These are phyloP conservation scores for Serendipita sp. DNA, from an alignment of 1,284 basidiomycete species.

Conservation along the genomic window DNA sequence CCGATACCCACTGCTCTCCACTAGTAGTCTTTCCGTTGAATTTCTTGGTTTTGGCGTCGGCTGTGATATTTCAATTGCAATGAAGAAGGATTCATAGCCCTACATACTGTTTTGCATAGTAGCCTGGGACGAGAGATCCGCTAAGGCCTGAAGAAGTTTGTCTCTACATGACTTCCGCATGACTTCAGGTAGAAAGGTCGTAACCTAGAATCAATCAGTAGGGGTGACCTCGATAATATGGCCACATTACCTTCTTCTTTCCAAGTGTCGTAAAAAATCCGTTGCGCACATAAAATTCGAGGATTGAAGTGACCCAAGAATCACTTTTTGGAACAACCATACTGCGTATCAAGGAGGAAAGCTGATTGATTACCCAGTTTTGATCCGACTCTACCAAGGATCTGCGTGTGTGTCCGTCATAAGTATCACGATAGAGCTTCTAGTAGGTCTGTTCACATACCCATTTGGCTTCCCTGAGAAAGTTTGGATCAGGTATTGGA, in stretches of 20 bases:
- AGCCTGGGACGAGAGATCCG: not conserved
- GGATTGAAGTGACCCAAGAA: slow-evolving; percentile 54
- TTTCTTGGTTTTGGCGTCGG: slow-evolving; percentile 23
- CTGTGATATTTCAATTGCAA: not conserved
- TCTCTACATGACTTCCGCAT: not conserved
- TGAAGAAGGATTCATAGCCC: not conserved
- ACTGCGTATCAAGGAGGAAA: slow-evolving; percentile 67
- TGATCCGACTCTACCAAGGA: slow-evolving; percentile 27
- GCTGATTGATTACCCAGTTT: slow-evolving; percentile 79
- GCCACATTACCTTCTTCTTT: slow-evolving; percentile 41
- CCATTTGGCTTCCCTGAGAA: slow-evolving; percentile 33
- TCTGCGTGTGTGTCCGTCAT: slow-evolving; percentile 8
- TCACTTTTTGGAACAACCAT: slow-evolving; percentile 71
- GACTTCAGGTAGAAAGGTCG: not conserved
- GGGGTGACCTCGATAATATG: not conserved
- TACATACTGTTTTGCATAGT: not conserved
- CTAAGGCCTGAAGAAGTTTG: not conserved
- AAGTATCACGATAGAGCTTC: not conserved
- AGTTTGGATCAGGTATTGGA: slow-evolving; percentile 57
- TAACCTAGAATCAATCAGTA: slow-evolving; percentile 4
- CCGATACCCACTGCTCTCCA: slow-evolving; percentile 70
- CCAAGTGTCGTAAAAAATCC: slow-evolving; percentile 60
- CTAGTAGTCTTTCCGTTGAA: slow-evolving; percentile 48
- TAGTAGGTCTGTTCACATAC: slow-evolving; percentile 23
- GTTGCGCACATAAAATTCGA: slow-evolving; percentile 74